Evolutionary conservation across 2,329 filamentous ascomycete species (phyloP).

Genomic region (Cordyceps farinosa): DNA sequence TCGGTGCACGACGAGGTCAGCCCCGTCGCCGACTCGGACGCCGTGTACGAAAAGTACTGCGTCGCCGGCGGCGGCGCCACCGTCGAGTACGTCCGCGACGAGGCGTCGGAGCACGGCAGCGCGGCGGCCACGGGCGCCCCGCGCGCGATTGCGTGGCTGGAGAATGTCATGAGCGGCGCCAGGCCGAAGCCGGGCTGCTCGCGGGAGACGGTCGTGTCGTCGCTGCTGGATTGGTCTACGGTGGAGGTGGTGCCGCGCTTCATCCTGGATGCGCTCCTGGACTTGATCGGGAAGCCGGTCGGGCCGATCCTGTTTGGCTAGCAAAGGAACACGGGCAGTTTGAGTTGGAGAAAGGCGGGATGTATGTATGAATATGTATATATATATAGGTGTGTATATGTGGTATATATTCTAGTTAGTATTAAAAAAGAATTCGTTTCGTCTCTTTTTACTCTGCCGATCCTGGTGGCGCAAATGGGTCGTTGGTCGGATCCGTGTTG

Average conservation of each 20-base stretch:
- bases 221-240: not conserved
- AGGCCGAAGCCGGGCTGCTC: slow-evolving; percentile 4
- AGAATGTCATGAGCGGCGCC: slow-evolving; percentile 17
- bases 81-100: slow-evolving; percentile 43
- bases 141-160: slow-evolving; percentile 21
- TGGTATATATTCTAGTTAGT: not conserved
- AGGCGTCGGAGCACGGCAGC: slow-evolving; percentile 35
- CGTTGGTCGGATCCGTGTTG: slow-evolving; percentile 44
- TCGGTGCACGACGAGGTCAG: slow-evolving; percentile 44
- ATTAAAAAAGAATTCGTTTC: not conserved
- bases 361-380: not conserved
- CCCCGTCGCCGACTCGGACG: slow-evolving; percentile 41
- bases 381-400: not conserved
- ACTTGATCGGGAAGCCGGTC: slow-evolving; percentile 8
- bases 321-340: too few species aligned
- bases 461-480: slow-evolving; percentile 48
- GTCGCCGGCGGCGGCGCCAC: slow-evolving; percentile 35
- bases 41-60: slow-evolving; percentile 40
- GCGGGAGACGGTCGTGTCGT: not conserved
- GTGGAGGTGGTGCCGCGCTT: not conserved
- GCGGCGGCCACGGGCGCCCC: slow-evolving; percentile 17
- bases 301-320: not conserved
- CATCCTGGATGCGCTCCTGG: slow-evolving; percentile 8
- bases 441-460: not conserved
- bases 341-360: not conserved